Base-by-base conservation (phyloP, 805 yeast species). In the Starmerella sp. region DNA sequence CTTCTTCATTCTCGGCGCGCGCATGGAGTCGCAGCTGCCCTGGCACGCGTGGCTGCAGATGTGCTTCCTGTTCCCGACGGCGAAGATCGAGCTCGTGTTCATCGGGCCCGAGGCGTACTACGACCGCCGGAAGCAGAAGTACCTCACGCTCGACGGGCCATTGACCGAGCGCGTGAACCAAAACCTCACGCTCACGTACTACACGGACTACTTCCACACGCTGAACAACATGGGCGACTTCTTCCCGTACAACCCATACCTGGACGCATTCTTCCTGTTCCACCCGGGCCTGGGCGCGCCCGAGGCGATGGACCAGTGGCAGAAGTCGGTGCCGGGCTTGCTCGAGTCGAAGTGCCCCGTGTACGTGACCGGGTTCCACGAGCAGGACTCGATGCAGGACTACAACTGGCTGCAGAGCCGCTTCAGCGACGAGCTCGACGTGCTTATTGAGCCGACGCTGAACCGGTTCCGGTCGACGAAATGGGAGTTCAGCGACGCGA, bases 191-290 rank as follows among this genome's bases (percentile, higher is more conserved):
- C 76, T 90, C 62, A 79, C 84, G 55, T 84, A 84, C 71, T 95
- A 90, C 70, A 88, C 97, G 0, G 85, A 86, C 64, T 90, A 84
- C 70, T 93, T 93, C 81, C 88, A 89, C 66, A 91, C 85, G 41
- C 76, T 85, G 58, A 95, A 93, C 71, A 89, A 89, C 64, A 83
- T 87, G 49, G 93, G 90, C 64, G 97, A 91, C 71, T 86, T 93
- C 69, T 87, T 88, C 82, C 98, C 98, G 5, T 93, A 90, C 69
- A 98, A 93, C 69, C 98, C 99, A 46, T 93, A 91, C 70, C 77
- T 87, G 67, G 98, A 93, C 68, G 80, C 81, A 31, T 93, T 93
- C 71, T 89, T 88, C 78, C 76, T 86, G 52, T 93, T 91, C 84
- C 97, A 91, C 69, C 97, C 98, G 3, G 96, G 96, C 42, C 79